Base-by-base conservation (phyloP, 2,329 filamentous ascomycete genomes). In the Diaporthe vexans region DNA sequence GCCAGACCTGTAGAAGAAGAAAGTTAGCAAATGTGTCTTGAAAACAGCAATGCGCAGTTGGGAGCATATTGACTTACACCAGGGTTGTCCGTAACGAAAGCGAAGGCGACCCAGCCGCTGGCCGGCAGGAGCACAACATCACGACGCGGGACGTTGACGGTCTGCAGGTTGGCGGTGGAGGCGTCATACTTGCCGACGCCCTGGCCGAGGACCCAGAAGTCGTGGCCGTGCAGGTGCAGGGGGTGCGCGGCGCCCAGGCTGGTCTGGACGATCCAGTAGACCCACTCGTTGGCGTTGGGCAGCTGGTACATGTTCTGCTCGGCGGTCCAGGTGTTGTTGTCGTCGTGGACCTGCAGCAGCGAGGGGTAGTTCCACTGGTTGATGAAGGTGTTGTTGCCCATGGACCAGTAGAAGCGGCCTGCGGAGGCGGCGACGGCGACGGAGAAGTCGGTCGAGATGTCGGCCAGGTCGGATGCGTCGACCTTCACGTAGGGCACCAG, bases 11-110 rank as follows among this genome's bases (percentile, higher is more conserved):
- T n/a, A 40, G 4, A 8, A 21, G 10, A 0, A 19, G 15, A 1
- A 43, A 19, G 40, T 19, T 15, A 43, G 40, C n/a, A n/a, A n/a
- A n/a, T n/a, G n/a, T n/a, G n/a, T n/a, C n/a, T n/a, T n/a, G n/a
- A n/a, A n/a, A n/a, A n/a, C n/a, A n/a, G n/a, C n/a, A n/a, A n/a
- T n/a, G n/a, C n/a, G n/a, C n/a, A n/a, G n/a, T n/a, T n/a, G n/a
- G n/a, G n/a, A n/a, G n/a, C n/a, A n/a, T n/a, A n/a, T n/a, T n/a
- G n/a, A 54, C 69, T 71, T 52, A 75, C 81, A n/a, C 88, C 88
- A 0, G 88, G 88, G 78, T 90, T 90, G 77, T 91, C 85, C 0
- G 86, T 83, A 72, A 83, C 76, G 77, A 88, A 90, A 0, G 84
- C 88, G 10, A 90, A 80, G 3, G 85, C 85, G 9, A 90, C 77